These are phyloP conservation scores for Geum urbanum DNA, from an alignment of 306 rosid species.

Conservation along the genomic window DNA sequence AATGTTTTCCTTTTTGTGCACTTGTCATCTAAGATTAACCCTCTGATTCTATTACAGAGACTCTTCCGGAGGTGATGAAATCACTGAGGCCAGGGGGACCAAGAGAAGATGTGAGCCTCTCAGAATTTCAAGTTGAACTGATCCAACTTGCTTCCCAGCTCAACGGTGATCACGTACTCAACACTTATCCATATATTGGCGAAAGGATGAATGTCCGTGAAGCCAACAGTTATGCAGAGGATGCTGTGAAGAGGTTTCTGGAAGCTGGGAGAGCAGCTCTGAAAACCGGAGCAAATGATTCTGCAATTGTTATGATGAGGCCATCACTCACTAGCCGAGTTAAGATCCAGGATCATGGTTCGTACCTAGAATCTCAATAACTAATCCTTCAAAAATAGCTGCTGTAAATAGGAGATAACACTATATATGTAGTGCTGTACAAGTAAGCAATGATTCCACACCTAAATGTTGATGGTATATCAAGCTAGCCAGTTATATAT, in stretches of 20 bases:
- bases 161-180: conserved; percentile 73
- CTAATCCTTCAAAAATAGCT: conserved; percentile 6
- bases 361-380: conserved; percentile 35
- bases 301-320: conserved; percentile 83
- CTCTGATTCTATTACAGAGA: conserved; percentile 40
- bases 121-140: conserved; percentile 84
- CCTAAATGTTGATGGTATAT: not conserved
- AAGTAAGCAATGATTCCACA: not conserved
- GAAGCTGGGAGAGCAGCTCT: conserved; percentile 85
- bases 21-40: not conserved
- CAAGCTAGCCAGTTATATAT: not conserved
- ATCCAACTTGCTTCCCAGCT: conserved; percentile 98
- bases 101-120: conserved; percentile 57
- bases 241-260: conserved; percentile 83
- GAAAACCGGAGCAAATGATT: conserved; percentile 83
- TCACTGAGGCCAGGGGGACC: conserved; percentile 74
- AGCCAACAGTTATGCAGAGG: conserved; percentile 85
- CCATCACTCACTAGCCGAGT: conserved; percentile 83
- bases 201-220: conserved; percentile 65
- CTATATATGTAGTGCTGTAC: not conserved
- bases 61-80: conserved; percentile 59
- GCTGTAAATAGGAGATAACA: not conserved
- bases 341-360: conserved; percentile 21
- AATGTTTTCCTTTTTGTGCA: not conserved
- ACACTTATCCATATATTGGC: conserved; percentile 74